Base-by-base conservation (phyloP, 192 early-diverging fungal species). In the Mortierella antarctica region DNA sequence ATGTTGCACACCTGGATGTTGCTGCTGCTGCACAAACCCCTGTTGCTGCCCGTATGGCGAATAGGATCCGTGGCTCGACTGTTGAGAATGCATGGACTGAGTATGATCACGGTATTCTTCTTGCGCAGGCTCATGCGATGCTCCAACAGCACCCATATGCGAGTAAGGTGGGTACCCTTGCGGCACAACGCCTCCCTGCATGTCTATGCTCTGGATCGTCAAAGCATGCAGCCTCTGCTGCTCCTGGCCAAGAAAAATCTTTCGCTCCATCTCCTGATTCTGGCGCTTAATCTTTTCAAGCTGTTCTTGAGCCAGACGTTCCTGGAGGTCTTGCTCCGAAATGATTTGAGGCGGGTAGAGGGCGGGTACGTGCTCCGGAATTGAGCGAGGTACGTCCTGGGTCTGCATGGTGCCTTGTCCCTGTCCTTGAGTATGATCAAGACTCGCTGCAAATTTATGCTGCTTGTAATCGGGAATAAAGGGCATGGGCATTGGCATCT, bases 291-390 rank as follows among this genome's bases (percentile, higher is more conserved):
- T 54, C 47, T 67, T 62, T 55, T 77, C 74, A 31, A 77, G 62
- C 5, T 65, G 66, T 14, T 79, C 75, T 20, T 23, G 12, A 8
- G 62, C 63, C 46, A 71, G 13, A 3, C 68, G 62, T 17, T 71
- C 64, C n/a, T 79, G 51, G 11, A 71, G 57, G 4, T 80, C 70
- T 23, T 72, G 47, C 9, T 80, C 70, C 1, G 77, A 40, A 9
- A 80, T 68, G 40, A 80, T 72, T 31, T 72, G 77, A 7, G 77
- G 77, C 18, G 77, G 77, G 17, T 80, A 80, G 9, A 80, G 58
- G 4, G 53, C 65, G 5, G 69, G 70, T 9, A 44, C 17, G 20
- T 31, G 7, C 47, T 76, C 60, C n/a, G 74, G 41, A 17, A 63
- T 56, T 9, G 39, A 14, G 2, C 64, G 61, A 39, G 65, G 52